Evolutionary conservation across 176 grass and related monocot genomes (phyloP), one percentile per base, ranked within the genome.

Genomic region (Juncus inflexus): DNA sequence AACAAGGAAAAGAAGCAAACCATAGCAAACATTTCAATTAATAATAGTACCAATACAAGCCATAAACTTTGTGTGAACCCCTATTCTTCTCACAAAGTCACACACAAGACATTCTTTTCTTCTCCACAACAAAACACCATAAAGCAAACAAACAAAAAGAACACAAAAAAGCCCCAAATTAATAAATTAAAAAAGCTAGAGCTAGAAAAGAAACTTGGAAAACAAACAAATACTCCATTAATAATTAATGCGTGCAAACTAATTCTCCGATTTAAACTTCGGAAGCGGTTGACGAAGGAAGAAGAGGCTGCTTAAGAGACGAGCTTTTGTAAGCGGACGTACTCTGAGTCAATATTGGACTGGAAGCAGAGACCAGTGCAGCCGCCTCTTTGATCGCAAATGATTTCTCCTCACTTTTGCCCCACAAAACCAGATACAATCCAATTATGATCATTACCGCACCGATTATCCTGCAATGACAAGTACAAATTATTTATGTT

Each of bases 381-480:
- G 43, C 52, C 7, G 58, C 77, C 57, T 84, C 88, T 75, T 39
- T 86, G 36, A 13, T 15, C 3, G 79, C 41, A 63, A 82, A 86
- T 11, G 74, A 67, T 72, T 77, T 83, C 75, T 97, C 92, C 49
- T 85, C 35, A 58, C 52, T 91, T 70, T 97, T 97, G n/a, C 92
- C 92, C 92, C 92, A 97, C 70, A 97, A 69, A 15, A 97, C 92
- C 54, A 97, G 58, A 77, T 97, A 97, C 45, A 97, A 80, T 0
- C 92, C 92, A 7, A 65, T 16, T 67, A 97, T 72, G 87, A 97
- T 97, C 66, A 96, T 49, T 12, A 77, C 61, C 54, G 92, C 92
- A 52, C 92, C 92, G 61, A 97, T 89, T 71, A 97, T 62, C n/a
- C 82, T 85, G 71, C 60, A 62, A 12, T 28, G 19, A 28, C 19